These are phyloP conservation scores for Rusavskia elegans DNA, from an alignment of 495 filamentous ascomycete genomes.

Conservation along the genomic window DNA sequence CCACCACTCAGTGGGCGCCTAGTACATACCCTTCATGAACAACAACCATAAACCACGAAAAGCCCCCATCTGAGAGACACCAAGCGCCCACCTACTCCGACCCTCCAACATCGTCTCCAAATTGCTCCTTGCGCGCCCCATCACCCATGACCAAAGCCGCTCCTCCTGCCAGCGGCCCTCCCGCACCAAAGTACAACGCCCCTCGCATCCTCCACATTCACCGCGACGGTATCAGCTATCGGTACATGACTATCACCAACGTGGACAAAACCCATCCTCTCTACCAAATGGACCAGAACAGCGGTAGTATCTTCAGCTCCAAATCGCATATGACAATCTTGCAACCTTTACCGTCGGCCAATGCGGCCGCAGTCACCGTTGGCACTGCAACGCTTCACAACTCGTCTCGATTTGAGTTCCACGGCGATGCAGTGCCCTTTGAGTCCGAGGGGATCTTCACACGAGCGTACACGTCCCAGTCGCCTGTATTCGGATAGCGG, in stretches of 20 bases:
- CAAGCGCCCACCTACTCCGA: too few species aligned
- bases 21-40: too few species aligned
- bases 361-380: not conserved
- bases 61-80: too few species aligned
- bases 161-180: not conserved
- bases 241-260: slow-evolving; percentile 2
- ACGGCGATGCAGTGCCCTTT: not conserved
- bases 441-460: slow-evolving; percentile 1
- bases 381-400: slow-evolving; percentile 5
- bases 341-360: too few species aligned
- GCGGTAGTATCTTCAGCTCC: slow-evolving; percentile 2
- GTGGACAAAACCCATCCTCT: slow-evolving; percentile 1
- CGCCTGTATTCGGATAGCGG: not conserved
- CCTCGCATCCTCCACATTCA: slow-evolving; percentile 7
- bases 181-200: not conserved
- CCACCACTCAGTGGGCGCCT: too few species aligned
- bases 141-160: too few species aligned
- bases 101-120: too few species aligned
- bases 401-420: slow-evolving; percentile 4
- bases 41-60: too few species aligned
- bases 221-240: not conserved
- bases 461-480: not conserved
- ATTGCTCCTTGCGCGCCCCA: too few species aligned
- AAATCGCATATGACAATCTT: slow-evolving; percentile 4
- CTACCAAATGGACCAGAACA: slow-evolving; percentile 2